Base-by-base conservation (phyloP, 768 basidiomycete species). In the Suillus ampliporus region DNA sequence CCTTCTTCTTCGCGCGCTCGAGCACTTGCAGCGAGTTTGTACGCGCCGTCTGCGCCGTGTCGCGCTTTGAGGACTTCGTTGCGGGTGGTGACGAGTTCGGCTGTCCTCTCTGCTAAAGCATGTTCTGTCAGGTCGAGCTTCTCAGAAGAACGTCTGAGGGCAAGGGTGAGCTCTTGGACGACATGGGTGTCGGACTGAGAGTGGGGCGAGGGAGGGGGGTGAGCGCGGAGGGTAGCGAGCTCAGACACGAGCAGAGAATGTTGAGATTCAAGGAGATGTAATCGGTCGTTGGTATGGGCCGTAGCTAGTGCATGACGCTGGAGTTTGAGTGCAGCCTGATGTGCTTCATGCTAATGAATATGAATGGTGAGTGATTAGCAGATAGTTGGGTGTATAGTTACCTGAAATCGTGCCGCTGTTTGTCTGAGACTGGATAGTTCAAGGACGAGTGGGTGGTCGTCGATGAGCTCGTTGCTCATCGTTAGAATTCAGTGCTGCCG, bases 71-170 rank as follows among this genome's bases (percentile, higher is more conserved):
- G 64, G 7, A 82, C 67, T n/a, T 87, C 84, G 34, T 77, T 79
- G 31, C 76, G 78, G 0, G 79, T 72, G 34, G 79, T 68, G 0
- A 78, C 72, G 1, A 89, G 76, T n/a, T 87, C 82, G 0, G 74
- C 78, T 0, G 83, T 86, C 26, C 83, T 83, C 2, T 77, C 71
- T 15, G 81, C 71, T 1, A 92, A 78, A 10, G 83, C 71, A 13
- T 81, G 74, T 70, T 93, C 92, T 0, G 89, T 86, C 11, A 83
- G 69, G 0, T 82, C 79, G 21, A 92, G 82, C 72, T 92, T 89
- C 69, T 91, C 87, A 4, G 86, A 88, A 37, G 91, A 78, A 23
- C 83, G 84, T 8, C 91, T 83, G 31, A 92, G 81, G 0, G 89
- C 86, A 10, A 93, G 82, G 0, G 89, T 87, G 57, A 93, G 81